Evolutionary conservation across 2,329 filamentous ascomycete species (phyloP).

Genomic region (Microdochium bolleyi): DNA sequence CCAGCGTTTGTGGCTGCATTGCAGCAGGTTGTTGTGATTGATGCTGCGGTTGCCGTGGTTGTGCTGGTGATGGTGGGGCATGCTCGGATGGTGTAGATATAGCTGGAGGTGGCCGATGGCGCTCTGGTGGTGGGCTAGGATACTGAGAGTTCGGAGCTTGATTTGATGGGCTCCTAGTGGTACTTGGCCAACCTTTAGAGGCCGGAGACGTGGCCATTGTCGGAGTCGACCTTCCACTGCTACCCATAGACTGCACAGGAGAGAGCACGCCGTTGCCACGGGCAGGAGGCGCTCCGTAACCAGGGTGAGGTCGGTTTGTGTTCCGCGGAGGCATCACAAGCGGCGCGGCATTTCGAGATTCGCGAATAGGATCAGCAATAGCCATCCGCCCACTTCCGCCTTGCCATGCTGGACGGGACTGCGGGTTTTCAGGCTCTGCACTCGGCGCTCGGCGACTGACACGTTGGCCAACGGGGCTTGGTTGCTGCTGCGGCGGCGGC

Average conservation of each 20-base stretch:
- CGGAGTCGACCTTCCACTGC: constrained; percentile 3
- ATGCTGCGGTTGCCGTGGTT: constrained; percentile 1
- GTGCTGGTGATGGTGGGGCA: constrained; percentile 1
- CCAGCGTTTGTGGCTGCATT: constrained; percentile 9
- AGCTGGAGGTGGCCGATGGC: constrained; percentile 1
- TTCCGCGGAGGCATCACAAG: constrained; percentile 43
- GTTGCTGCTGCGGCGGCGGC: constrained; percentile 14
- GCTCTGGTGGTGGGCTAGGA: constrained; percentile 1
- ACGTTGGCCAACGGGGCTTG: constrained; percentile 34
- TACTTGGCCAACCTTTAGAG: constrained; percentile 3
- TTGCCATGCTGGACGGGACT: constrained; percentile 56
- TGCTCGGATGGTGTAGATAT: constrained; percentile 8
- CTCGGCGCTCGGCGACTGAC: constrained; percentile 27
- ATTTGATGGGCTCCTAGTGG: constrained; percentile 7
- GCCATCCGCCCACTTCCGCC: constrained; percentile 62
- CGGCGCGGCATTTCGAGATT: constrained; percentile 48
- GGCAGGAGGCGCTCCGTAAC: constrained; percentile 5
- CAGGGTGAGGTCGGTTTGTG: constrained; percentile 13
- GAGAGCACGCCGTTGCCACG: constrained; percentile 1
- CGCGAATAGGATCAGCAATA: constrained; percentile 56
- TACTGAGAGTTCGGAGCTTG: neutral
- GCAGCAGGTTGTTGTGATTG: constrained; percentile 3
- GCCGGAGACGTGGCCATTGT: neutral
- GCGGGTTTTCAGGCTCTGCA: constrained; percentile 19
- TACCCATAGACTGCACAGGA: constrained; percentile 4